These are phyloP conservation scores for Eimeria maxima DNA, from an alignment of 169 alveolate genomes.

Conservation along the genomic window DNA sequence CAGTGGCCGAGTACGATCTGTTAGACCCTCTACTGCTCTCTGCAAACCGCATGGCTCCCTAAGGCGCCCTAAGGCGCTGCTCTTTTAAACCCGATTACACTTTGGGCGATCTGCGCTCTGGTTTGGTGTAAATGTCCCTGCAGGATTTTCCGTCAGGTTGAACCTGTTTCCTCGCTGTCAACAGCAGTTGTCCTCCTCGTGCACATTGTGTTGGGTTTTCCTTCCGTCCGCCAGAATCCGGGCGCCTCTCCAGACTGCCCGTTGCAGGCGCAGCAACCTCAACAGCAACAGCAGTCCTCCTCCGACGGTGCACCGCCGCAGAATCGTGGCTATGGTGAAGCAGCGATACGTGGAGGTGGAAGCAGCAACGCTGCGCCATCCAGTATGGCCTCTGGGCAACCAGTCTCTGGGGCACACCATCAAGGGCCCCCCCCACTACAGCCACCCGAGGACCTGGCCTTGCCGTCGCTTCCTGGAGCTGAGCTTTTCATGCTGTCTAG, in stretches of 20 bases:
- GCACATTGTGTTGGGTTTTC: conserved; percentile 58
- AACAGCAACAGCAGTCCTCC: conserved; percentile 59
- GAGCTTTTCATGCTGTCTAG: conserved; percentile 58
- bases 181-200: conserved; percentile 53
- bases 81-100: neutral
- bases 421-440: conserved; percentile 58
- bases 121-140: neutral
- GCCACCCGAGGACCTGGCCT: conserved; percentile 44
- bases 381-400: neutral
- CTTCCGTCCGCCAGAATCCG: conserved; percentile 62
- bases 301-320: conserved; percentile 37
- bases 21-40: neutral
- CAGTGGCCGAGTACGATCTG: conserved; percentile 65
- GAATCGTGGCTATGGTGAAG: conserved; percentile 19
- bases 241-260: conserved; percentile 42
- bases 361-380: neutral
- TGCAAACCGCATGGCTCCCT: neutral
- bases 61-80: neutral
- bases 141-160: conserved; percentile 58
- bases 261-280: conserved; percentile 32
- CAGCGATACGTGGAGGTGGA: neutral
- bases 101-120: neutral
- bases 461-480: conserved; percentile 17
- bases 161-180: conserved; percentile 53
- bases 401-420: neutral